Percentiles rank a stretch among this genome's conserved stretches.
These are phyloP conservation scores for Globisporangium abappressorium DNA, from an alignment of 352 stramenopile genomes.

Conservation along the genomic window DNA sequence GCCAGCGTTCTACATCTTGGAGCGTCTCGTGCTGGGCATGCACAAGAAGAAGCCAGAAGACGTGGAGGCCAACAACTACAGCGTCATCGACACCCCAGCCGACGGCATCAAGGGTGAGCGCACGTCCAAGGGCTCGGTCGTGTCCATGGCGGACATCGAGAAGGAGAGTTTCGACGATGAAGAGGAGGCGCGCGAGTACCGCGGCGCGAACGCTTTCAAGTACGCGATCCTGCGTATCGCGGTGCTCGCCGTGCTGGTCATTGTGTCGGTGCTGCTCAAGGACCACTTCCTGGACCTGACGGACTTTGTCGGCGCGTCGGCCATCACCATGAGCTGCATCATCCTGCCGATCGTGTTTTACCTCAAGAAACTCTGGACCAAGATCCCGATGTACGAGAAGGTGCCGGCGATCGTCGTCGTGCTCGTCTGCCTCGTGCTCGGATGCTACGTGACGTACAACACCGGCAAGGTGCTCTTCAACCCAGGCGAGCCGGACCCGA, in stretches of 20 bases:
- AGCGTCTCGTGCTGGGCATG: constrained; percentile 62
- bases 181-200: constrained; percentile 46
- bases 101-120: constrained; percentile 16
- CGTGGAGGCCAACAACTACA: constrained; percentile 18
- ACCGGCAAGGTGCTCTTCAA: constrained; percentile 55
- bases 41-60: constrained; percentile 35
- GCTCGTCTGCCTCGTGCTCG: constrained; percentile 35
- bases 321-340: constrained; percentile 51
- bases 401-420: constrained; percentile 36
- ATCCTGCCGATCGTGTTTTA: constrained; percentile 55
- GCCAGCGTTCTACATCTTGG: constrained; percentile 56
- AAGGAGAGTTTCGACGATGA: constrained; percentile 32
- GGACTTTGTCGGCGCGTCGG: constrained; percentile 53
- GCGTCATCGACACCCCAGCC: constrained; percentile 8
- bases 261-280: constrained; percentile 35
- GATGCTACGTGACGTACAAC: constrained; percentile 52
- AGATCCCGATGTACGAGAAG: constrained; percentile 42
- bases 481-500: constrained; percentile 24
- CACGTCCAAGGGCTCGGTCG: constrained; percentile 25
- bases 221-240: constrained; percentile 42
- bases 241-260: constrained; percentile 41
- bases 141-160: constrained; percentile 30
- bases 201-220: constrained; percentile 34
- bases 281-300: constrained; percentile 52
- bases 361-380: constrained; percentile 41